Percentiles rank a stretch among this genome's conserved stretches.
phyloP scores from a whole-genome alignment of 495 filamentous ascomycete genomes.

The Lophiotrema nucula region DNA sequence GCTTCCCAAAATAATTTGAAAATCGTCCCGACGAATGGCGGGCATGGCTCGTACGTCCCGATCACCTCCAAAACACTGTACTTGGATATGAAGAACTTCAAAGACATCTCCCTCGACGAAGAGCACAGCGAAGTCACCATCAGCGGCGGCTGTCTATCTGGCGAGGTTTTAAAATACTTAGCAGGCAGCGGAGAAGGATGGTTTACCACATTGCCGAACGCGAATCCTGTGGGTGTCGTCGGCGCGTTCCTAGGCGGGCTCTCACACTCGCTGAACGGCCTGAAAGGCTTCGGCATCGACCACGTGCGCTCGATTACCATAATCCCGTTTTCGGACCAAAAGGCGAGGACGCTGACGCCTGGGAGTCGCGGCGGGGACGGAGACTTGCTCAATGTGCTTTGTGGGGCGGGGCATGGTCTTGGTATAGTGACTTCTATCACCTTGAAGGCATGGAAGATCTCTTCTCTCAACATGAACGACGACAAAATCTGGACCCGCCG shows the following conservation, averaged over 20 bases:
- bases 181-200: slow-evolving; percentile 7
- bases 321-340: background rate
- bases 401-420: slow-evolving; percentile 23
- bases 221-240: slow-evolving; percentile 14
- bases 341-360: background rate
- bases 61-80: slow-evolving; percentile 16
- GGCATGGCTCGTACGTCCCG: slow-evolving; percentile 20
- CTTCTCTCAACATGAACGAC: slow-evolving; percentile 1
- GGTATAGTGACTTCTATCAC: slow-evolving; percentile 21
- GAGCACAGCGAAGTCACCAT: slow-evolving; percentile 3
- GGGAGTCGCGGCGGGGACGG: slow-evolving; percentile 2
- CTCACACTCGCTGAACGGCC: background rate
- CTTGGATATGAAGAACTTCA: slow-evolving; percentile 15
- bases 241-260: slow-evolving; percentile 17
- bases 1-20: slow-evolving; percentile 2
- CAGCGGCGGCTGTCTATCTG: slow-evolving; percentile 6
- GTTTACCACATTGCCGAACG: slow-evolving; percentile 12
- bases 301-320: slow-evolving; percentile 6
- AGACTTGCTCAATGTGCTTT: slow-evolving; percentile 10
- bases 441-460: slow-evolving; percentile 11
- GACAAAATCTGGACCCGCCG: slow-evolving; percentile 25
- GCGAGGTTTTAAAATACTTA: slow-evolving; percentile 5
- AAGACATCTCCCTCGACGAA: slow-evolving; percentile 8
- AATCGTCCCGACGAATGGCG: slow-evolving; percentile 13
- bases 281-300: slow-evolving; percentile 24